These are phyloP conservation scores for Russula compacta DNA, from an alignment of 768 basidiomycete species.

Conservation along the genomic window DNA sequence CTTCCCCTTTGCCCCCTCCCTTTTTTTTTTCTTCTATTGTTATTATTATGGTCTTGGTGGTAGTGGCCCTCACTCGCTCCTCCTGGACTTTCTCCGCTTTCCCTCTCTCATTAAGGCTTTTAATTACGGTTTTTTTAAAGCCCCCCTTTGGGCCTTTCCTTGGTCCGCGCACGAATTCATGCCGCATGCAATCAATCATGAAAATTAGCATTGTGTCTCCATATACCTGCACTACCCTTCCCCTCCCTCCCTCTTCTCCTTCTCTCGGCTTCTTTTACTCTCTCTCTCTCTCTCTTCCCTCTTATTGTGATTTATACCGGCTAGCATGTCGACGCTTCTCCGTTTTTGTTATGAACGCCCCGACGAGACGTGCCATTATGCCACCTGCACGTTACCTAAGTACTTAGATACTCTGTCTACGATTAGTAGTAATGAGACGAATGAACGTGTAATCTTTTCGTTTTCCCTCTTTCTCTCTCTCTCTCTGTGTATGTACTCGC, in stretches of 20 bases:
- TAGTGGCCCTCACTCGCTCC: background rate
- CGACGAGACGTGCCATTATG: background rate
- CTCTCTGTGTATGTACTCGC: too few relatives aligned
- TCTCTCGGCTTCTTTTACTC: background rate
- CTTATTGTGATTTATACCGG: slow-evolving; percentile 4
- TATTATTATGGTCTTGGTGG: slow-evolving; percentile 16
- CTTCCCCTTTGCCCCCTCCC: background rate
- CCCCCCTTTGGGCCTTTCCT: background rate
- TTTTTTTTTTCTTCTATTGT: slow-evolving; percentile 12
- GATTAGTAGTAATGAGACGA: slow-evolving; percentile 11
- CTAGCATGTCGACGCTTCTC: background rate
- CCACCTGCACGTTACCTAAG: background rate
- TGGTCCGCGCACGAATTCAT: slow-evolving; percentile 8
- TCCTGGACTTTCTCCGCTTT: slow-evolving; percentile 9
- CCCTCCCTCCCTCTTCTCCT: background rate
- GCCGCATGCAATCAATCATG: slow-evolving; percentile 10
- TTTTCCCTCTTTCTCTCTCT: too few relatives aligned
- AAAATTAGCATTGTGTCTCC: slow-evolving; percentile 9
- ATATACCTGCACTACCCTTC: slow-evolving; percentile 14
- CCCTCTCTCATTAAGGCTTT: background rate
- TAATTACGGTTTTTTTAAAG: background rate
- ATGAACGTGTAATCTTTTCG: background rate
- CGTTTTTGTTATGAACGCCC: slow-evolving; percentile 1
- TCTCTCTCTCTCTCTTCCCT: background rate
- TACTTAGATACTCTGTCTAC: slow-evolving; percentile 10